A percentile compares a stretch with the other conserved stretches of the same genome.
Evolutionary conservation across 768 basidiomycete genomes (phyloP).

Genomic region (Suillus subaureus): DNA sequence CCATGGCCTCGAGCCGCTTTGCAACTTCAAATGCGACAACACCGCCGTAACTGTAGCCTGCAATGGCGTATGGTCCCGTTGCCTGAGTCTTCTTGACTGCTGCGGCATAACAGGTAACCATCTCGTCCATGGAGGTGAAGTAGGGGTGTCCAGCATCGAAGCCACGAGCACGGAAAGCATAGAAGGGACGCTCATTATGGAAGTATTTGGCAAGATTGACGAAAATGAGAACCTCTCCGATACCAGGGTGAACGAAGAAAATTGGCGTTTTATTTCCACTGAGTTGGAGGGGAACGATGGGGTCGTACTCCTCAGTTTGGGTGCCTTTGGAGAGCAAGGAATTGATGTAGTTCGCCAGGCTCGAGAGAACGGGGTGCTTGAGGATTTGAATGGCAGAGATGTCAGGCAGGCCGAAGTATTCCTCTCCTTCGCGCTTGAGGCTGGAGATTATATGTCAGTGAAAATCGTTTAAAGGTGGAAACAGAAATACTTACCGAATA

Average conservation of each 20-base stretch:
- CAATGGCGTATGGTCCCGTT: slow-evolving; percentile 37
- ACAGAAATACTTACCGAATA: slow-evolving; percentile 16
- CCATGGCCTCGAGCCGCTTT: slow-evolving; percentile 31
- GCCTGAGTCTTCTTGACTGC: slow-evolving; percentile 33
- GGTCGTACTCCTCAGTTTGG: slow-evolving; percentile 35
- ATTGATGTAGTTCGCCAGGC: slow-evolving; percentile 33
- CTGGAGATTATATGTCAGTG: slow-evolving; percentile 5
- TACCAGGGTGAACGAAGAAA: slow-evolving; percentile 47
- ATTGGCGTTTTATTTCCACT: slow-evolving; percentile 43
- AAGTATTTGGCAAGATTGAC: slow-evolving; percentile 44
- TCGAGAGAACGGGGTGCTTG: slow-evolving; percentile 33
- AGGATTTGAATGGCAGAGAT: slow-evolving; percentile 43
- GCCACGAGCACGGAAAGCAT: slow-evolving; percentile 42
- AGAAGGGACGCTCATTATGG: slow-evolving; percentile 40
- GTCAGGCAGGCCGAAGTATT: slow-evolving; percentile 30
- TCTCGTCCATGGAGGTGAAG: slow-evolving; percentile 35
- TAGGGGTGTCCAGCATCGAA: slow-evolving; percentile 36
- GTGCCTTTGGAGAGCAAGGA: slow-evolving; percentile 25
- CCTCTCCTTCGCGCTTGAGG: slow-evolving; percentile 30
- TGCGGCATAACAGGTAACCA: slow-evolving; percentile 33
- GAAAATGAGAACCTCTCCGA: slow-evolving; percentile 44
- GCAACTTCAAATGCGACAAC: slow-evolving; percentile 40
- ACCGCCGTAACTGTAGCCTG: slow-evolving; percentile 42
- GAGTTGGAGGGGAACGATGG: slow-evolving; percentile 42
- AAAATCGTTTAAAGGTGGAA: neutral